Conservation (phyloP, 192 early-diverging fungal species). For the Coemansia sp. region DNA sequence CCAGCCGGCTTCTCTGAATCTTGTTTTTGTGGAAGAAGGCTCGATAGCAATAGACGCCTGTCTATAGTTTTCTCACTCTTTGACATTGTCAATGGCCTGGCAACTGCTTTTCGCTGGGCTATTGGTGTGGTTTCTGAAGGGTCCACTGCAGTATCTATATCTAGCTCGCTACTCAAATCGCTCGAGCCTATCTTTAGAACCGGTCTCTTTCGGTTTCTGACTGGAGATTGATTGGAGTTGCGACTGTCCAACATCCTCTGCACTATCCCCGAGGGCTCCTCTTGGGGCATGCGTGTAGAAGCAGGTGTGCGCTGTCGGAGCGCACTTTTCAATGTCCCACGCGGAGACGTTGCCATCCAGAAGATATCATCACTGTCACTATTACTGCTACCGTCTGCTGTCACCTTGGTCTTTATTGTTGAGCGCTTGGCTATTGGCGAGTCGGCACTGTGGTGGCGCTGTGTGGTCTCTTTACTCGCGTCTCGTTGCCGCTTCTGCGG, state of each 20-base stretch:
- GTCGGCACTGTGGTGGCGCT: slow-evolving; percentile 30
- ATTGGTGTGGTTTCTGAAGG: slow-evolving; percentile 25
- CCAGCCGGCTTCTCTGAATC: neutral
- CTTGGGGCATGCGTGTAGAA: neutral
- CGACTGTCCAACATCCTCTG: slow-evolving; percentile 43
- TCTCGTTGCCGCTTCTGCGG: slow-evolving; percentile 32
- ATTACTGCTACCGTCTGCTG: neutral
- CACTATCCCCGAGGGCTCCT: slow-evolving; percentile 25
- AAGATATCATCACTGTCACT: slow-evolving; percentile 28
- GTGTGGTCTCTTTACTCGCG: neutral
- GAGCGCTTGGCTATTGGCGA: slow-evolving; percentile 17
- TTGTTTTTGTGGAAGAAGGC: slow-evolving; percentile 15
- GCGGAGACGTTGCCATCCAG: slow-evolving; percentile 50
- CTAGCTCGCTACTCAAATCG: slow-evolving; percentile 21
- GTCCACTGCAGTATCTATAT: slow-evolving; percentile 1
- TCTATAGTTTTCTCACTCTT: slow-evolving; percentile 36
- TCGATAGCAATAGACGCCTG: slow-evolving; percentile 40
- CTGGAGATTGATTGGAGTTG: slow-evolving; percentile 6
- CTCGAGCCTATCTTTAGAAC: slow-evolving; percentile 9
- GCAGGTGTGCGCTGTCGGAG: slow-evolving; percentile 28
- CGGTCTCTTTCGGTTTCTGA: neutral
- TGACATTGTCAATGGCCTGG: slow-evolving; percentile 26
- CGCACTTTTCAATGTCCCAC: slow-evolving; percentile 36
- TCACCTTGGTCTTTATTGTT: neutral
- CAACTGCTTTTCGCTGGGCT: slow-evolving; percentile 25